phyloP scores from a whole-genome alignment of 1,139 yeast species.

The Geotrichum citri-aurantii region DNA sequence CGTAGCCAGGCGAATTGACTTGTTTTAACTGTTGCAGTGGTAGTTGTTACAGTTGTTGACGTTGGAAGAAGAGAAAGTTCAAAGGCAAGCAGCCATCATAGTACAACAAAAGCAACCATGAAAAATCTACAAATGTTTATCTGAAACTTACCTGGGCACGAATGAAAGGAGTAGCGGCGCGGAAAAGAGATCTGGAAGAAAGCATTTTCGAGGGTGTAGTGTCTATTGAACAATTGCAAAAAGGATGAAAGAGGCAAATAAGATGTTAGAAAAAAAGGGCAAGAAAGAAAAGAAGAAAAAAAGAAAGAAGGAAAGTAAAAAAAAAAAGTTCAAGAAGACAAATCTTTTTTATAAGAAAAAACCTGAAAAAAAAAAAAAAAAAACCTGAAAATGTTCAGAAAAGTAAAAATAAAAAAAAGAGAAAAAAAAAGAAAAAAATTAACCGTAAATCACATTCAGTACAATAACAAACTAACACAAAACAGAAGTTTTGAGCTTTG shows the following conservation, averaged over 20 bases:
- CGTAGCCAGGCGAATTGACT: not conserved
- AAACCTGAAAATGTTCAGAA: not conserved
- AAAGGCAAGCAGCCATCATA: not conserved
- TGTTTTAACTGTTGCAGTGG: not conserved
- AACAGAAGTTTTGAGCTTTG: not conserved
- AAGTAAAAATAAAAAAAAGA: not conserved
- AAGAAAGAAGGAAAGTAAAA: constrained; percentile 2
- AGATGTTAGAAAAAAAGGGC: constrained; percentile 6
- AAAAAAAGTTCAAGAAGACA: not conserved
- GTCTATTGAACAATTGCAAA: not conserved
- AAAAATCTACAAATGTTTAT: not conserved
- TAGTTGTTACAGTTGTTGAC: not conserved
- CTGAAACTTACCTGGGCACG: constrained; percentile 20
- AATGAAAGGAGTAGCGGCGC: constrained; percentile 17
- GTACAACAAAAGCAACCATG: not conserved
- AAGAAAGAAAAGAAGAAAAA: constrained; percentile 8
- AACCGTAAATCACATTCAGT: not conserved
- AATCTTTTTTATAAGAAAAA: not conserved
- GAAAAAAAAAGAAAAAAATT: not conserved
- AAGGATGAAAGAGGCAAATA: not conserved
- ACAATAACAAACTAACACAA: not conserved
- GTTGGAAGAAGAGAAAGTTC: not conserved
- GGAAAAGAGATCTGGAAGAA: constrained; percentile 19
- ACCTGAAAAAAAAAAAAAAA: not conserved
- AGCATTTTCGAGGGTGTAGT: constrained; percentile 15